Percentiles rank a stretch among this genome's conserved stretches.
phyloP scores from a whole-genome alignment of 495 filamentous ascomycete species.

The Talaromyces ruber region DNA sequence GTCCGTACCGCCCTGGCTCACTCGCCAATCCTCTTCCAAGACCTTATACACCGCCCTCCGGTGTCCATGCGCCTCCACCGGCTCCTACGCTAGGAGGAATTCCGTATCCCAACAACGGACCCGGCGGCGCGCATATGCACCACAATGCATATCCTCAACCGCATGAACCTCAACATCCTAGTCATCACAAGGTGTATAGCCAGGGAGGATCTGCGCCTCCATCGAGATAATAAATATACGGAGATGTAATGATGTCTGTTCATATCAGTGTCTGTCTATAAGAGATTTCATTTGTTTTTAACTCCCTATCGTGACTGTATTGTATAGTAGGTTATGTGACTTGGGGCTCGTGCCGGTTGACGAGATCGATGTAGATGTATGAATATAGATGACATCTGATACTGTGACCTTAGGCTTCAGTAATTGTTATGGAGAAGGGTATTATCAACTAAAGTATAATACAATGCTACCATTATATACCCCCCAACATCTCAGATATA shows the following conservation, averaged over 20 bases:
- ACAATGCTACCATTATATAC: not conserved
- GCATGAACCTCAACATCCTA: slow-evolving; percentile 9
- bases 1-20: slow-evolving; percentile 6
- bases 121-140: slow-evolving; percentile 17
- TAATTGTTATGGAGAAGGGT: no score
- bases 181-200: slow-evolving; percentile 36
- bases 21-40: slow-evolving; percentile 17
- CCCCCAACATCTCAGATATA: not conserved
- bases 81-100: slow-evolving; percentile 15
- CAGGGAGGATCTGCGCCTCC: slow-evolving; percentile 17
- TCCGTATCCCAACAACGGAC: slow-evolving; percentile 16
- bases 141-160: slow-evolving; percentile 27
- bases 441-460: not conserved
- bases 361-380: not conserved
- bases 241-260: not conserved
- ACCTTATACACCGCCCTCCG: slow-evolving; percentile 32
- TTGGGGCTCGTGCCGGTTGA: not conserved
- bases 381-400: not conserved
- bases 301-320: not conserved
- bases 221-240: not conserved
- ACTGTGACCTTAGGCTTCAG: no score
- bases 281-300: not conserved
- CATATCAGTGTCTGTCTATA: not conserved
- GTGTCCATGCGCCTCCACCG: slow-evolving; percentile 22
- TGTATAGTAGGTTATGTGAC: not conserved